Evolutionary conservation across 2,329 filamentous ascomycete genomes (phyloP).

Genomic region (Fusarium dlaminii): DNA sequence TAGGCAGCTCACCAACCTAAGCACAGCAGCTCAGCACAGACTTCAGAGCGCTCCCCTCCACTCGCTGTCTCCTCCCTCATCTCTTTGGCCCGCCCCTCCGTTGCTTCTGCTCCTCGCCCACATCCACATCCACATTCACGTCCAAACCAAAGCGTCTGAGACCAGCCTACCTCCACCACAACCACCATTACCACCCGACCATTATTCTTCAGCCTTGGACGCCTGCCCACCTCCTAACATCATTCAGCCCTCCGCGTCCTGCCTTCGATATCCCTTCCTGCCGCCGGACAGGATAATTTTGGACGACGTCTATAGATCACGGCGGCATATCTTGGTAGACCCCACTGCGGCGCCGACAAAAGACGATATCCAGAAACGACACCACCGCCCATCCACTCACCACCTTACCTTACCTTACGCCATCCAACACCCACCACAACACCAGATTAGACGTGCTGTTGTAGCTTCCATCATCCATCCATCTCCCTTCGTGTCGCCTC

Average conservation of each 20-base stretch:
- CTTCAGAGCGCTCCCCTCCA: slow-evolving; percentile 30
- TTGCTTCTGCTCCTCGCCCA: slow-evolving; percentile 16
- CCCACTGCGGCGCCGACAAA: slow-evolving; percentile 38
- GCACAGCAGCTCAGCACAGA: slow-evolving; percentile 27
- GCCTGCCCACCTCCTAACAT: slow-evolving; percentile 26
- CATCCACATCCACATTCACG: slow-evolving; percentile 20
- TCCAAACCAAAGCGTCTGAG: slow-evolving; percentile 17
- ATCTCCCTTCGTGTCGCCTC: slow-evolving; percentile 24
- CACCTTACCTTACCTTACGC: slow-evolving; percentile 17
- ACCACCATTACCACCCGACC: slow-evolving; percentile 5
- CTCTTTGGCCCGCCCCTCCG: slow-evolving; percentile 31
- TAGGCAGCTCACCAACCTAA: slow-evolving; percentile 1
- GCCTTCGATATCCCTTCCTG: slow-evolving; percentile 16
- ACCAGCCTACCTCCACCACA: slow-evolving; percentile 1
- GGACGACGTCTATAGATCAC: slow-evolving; percentile 27
- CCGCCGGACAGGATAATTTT: slow-evolving; percentile 20
- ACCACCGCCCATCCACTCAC: slow-evolving; percentile 28
- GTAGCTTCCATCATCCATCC: slow-evolving; percentile 31
- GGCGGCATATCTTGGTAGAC: slow-evolving; percentile 35
- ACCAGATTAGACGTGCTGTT: slow-evolving; percentile 33
- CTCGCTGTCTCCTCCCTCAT: slow-evolving; percentile 33
- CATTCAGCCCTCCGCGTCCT: slow-evolving; percentile 22
- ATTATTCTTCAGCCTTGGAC: slow-evolving; percentile 36
- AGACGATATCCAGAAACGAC: slow-evolving; percentile 40
- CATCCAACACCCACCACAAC: slow-evolving; percentile 32